phyloP scores from a whole-genome alignment of 139 green algal species.

The Chlamydomonas eustigma region DNA sequence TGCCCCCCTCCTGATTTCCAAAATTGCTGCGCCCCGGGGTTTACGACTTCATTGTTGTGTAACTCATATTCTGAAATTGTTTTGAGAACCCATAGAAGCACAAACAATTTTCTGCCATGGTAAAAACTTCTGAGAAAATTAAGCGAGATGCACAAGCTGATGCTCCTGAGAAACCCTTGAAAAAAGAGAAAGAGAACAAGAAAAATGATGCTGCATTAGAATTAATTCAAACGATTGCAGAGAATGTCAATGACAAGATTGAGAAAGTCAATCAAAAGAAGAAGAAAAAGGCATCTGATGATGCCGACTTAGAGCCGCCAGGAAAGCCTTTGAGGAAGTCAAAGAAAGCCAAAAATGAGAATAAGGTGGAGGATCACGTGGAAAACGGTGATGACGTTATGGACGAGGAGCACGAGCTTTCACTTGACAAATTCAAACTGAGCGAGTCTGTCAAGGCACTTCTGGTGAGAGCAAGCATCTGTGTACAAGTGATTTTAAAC shows the following conservation, averaged over 20 bases:
- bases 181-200: conserved; percentile 19
- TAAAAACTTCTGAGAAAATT: too few species aligned
- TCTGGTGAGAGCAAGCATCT: conserved; percentile 51
- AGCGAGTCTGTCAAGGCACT: conserved; percentile 61
- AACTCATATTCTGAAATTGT: too few species aligned
- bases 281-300: conserved; percentile 15
- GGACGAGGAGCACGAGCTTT: conserved; percentile 8
- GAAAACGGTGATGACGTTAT: neutral
- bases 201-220: neutral
- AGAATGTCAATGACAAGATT: neutral
- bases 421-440: conserved; percentile 76
- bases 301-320: neutral
- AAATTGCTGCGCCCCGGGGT: too few species aligned
- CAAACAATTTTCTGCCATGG: too few species aligned
- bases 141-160: too few species aligned
- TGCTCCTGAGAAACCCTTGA: conserved; percentile 10
- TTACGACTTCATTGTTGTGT: too few species aligned
- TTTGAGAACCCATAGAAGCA: too few species aligned
- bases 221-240: neutral
- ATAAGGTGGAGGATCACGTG: conserved; percentile 15
- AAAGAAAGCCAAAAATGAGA: conserved; percentile 14
- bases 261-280: conserved; percentile 6
- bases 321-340: neutral
- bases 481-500: neutral
- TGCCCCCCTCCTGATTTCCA: too few species aligned